Conservation (phyloP, 148 eudicot species). For the Rhododendron simsii region DNA sequence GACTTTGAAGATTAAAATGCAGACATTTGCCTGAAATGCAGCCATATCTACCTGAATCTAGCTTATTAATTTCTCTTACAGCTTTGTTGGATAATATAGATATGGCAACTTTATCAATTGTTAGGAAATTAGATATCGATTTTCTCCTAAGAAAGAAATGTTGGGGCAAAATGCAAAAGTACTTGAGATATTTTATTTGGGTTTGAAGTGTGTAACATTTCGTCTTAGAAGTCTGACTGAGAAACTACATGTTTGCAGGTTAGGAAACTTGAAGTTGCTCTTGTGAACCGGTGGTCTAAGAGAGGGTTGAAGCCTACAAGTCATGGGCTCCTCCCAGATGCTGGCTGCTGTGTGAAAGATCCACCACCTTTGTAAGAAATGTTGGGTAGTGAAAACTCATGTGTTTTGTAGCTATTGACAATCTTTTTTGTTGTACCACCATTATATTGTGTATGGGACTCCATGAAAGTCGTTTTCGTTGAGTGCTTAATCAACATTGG, state of each 20-base stretch:
- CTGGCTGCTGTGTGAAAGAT: slow-evolving; percentile 30
- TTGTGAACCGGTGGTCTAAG: slow-evolving; percentile 48
- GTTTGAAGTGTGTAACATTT: not conserved
- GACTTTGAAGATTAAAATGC: not conserved
- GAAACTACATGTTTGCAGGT: slow-evolving; percentile 32
- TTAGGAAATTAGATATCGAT: not conserved
- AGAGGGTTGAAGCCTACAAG: slow-evolving; percentile 45
- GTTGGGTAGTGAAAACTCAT: not conserved
- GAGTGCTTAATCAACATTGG: not conserved
- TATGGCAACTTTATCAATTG: not conserved
- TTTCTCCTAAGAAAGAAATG: not conserved
- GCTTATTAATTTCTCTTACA: not conserved
- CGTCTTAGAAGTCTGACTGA: not conserved
- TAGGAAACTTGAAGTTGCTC: slow-evolving; percentile 57
- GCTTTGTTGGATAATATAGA: not conserved
- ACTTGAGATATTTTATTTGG: not conserved
- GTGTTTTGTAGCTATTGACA: not conserved
- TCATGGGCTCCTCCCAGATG: slow-evolving; percentile 45
- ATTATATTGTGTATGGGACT: not conserved
- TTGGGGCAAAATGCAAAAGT: not conserved
- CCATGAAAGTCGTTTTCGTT: not conserved
- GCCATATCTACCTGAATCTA: not conserved
- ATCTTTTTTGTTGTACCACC: not conserved
- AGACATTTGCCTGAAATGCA: not conserved
- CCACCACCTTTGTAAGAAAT: slow-evolving; percentile 26